These are phyloP conservation scores for Polysphondylium violaceum DNA, from an alignment of 78 protist species.

Conservation along the genomic window DNA sequence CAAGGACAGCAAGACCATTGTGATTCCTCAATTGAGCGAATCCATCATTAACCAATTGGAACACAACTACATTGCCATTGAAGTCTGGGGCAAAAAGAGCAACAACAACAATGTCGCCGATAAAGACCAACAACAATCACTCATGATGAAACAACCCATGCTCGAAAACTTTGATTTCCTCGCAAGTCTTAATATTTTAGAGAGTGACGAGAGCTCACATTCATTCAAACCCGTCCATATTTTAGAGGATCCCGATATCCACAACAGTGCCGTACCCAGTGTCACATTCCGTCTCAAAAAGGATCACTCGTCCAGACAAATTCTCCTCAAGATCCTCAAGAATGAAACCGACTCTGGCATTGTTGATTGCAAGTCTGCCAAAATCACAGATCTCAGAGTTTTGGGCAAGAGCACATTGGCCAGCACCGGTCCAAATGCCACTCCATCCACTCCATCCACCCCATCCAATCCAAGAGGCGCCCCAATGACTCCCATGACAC, in stretches of 20 bases:
- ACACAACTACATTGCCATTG: constrained; percentile 53
- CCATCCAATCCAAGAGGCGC: constrained; percentile 38
- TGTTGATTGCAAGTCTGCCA: constrained; percentile 55
- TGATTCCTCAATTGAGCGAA: not conserved
- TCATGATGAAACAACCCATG: constrained; percentile 18
- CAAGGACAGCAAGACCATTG: constrained; percentile 10
- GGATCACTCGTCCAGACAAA: constrained; percentile 28
- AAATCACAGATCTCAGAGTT: constrained; percentile 10
- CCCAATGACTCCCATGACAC: constrained; percentile 67
- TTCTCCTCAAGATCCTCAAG: constrained; percentile 33
- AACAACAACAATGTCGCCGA: not conserved
- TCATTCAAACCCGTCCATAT: constrained; percentile 66
- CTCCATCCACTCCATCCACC: constrained; percentile 59
- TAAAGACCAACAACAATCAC: not conserved
- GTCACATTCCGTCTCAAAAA: constrained; percentile 63
- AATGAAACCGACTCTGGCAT: not conserved
- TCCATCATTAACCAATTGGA: constrained; percentile 24
- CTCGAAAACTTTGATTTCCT: constrained; percentile 49
- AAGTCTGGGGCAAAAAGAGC: constrained; percentile 36
- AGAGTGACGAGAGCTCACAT: not conserved
- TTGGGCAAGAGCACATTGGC: constrained; percentile 28
- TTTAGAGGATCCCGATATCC: constrained; percentile 46
- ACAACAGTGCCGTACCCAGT: constrained; percentile 8
- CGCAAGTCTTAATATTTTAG: constrained; percentile 57
- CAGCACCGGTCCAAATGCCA: not conserved